Base-by-base conservation (phyloP, 345 rosid genomes). In the Geranium brycei region DNA sequence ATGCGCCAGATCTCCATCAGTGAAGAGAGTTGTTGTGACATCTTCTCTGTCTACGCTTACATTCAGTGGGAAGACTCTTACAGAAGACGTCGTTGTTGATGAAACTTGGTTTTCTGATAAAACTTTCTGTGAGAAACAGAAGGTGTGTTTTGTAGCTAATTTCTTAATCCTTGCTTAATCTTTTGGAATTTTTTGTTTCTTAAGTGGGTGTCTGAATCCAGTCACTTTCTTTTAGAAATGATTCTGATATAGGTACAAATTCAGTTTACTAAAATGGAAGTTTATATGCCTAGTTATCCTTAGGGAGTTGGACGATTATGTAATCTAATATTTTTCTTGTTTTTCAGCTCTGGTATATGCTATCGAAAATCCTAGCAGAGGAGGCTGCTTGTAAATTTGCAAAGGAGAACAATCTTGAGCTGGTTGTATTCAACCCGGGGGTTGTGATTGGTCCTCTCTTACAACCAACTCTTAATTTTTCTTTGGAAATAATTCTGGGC, bases 341-440 rank as follows among this genome's bases (percentile, higher is more conserved):
- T 35, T 71, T 0, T 38, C 76, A 78, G 81, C 57, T 8, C 1
- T 80, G 81, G 78, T 83, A 83, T 68, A 0, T 30, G 17, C 71
- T 83, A 7, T 56, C 80, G 40, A 83, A 83, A 68, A 79, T 69
- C 4, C 70, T 73, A 62, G 81, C 85, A 0, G 85, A 83, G 71
- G 65, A 75, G 31, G 81, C 78, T 65, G 85, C 83, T 10, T 80
- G 81, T 79, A 62, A 73, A 62, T 77, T 75, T 62, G 19, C 77
- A 17, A 58, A 75, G 66, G 78, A 80, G 64, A 76, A 78, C 18
- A 71, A 71, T 15, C 69, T 83, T 53, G 79, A 83, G 51, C 18
- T 83, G 78, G 76, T 81, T 3, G 51, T 63, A 7, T 10, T 83
- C 7, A 67, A 73, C 61, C 87, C 83, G 17, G 87, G 80, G 58